phyloP scores from a whole-genome alignment of 2,329 filamentous ascomycete species.

The Pyrenochaeta sp. region DNA sequence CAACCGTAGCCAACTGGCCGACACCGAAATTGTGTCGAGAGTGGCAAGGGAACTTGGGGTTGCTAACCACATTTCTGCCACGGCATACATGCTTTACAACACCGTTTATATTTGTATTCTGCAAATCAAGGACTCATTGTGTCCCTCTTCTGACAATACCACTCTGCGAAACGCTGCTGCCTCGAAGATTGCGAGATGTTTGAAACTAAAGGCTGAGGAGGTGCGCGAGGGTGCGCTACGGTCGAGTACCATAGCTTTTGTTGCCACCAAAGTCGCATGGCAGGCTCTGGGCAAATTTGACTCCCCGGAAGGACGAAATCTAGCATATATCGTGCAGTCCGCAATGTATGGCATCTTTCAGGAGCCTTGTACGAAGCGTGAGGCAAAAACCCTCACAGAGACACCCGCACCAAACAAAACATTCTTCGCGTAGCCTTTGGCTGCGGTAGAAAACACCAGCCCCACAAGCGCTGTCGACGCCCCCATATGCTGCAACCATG shows the following conservation, averaged over 20 bases:
- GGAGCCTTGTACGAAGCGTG: neutral
- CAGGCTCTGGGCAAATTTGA: constrained; percentile 32
- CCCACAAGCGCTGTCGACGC: neutral
- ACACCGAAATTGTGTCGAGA: constrained; percentile 1
- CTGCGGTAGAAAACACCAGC: neutral
- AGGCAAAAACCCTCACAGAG: neutral
- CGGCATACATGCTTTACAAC: constrained; percentile 36
- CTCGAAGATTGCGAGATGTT: constrained; percentile 23
- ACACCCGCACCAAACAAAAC: neutral
- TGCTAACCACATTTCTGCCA: constrained; percentile 30
- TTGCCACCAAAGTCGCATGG: constrained; percentile 38
- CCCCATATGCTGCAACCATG: neutral
- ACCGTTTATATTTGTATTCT: constrained; percentile 29
- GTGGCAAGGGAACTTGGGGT: constrained; percentile 20
- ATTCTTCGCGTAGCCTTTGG: neutral
- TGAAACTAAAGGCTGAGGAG: constrained; percentile 31
- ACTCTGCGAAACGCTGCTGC: constrained; percentile 28
- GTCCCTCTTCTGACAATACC: constrained; percentile 19
- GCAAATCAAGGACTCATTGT: constrained; percentile 27
- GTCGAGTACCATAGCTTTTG: constrained; percentile 35
- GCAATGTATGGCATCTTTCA: constrained; percentile 17
- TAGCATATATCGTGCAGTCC: constrained; percentile 22
- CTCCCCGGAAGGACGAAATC: constrained; percentile 28
- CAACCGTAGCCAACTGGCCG: constrained; percentile 21
- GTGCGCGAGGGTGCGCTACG: constrained; percentile 21